Percentiles rank a stretch among this genome's conserved stretches.
phyloP scores from a whole-genome alignment of 83 land plant species.

The Thuja plicata region DNA sequence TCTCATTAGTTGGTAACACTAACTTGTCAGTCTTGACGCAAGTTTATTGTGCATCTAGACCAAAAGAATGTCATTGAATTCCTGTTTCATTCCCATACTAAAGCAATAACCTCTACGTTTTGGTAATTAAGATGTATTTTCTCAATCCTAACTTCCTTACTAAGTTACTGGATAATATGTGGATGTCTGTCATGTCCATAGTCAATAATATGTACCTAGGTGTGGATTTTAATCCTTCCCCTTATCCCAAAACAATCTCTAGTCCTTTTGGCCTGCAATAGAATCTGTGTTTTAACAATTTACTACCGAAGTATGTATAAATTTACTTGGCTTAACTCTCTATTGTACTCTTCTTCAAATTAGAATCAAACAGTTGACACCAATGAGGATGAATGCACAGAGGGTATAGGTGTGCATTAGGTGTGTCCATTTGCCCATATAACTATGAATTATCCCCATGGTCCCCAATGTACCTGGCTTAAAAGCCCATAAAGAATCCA shows the following conservation, averaged over 20 bases:
- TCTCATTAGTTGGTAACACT: not conserved
- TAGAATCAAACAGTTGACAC: not conserved
- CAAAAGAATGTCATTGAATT: not conserved
- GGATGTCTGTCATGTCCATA: not conserved
- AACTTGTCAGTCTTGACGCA: not conserved
- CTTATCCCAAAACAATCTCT: not conserved
- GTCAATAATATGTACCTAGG: not conserved
- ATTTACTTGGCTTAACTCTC: too few species aligned
- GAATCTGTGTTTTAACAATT: too few species aligned
- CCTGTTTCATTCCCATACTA: not conserved
- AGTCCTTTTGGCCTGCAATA: not conserved
- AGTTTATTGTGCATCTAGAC: not conserved
- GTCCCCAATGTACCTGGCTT: not conserved
- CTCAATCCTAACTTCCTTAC: not conserved
- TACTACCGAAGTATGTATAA: not conserved
- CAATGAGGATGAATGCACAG: not conserved
- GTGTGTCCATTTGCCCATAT: not conserved
- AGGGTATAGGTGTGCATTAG: not conserved
- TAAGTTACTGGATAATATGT: not conserved
- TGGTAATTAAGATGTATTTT: not conserved
- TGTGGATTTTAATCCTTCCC: not conserved
- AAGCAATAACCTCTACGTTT: not conserved
- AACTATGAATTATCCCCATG: not conserved
- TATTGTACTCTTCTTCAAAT: too few species aligned
- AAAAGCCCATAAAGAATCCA: not conserved